Conservation (phyloP, 1,284 basidiomycete species). For the Waitea zeae region DNA sequence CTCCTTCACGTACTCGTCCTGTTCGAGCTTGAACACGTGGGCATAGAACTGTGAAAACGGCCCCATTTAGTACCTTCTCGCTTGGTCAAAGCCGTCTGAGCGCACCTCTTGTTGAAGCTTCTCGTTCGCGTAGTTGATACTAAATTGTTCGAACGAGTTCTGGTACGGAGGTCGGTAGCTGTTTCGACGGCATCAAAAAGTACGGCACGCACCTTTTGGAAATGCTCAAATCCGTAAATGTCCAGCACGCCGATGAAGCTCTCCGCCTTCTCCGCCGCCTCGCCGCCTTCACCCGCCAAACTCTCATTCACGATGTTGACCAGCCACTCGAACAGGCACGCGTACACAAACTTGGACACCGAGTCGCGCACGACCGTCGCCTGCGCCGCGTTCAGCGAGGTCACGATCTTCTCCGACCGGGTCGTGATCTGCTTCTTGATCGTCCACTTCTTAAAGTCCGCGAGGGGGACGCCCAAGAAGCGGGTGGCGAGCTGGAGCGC, state of each 20-base stretch:
- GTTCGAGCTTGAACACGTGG: slow-evolving; percentile 98
- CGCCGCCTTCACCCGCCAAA: slow-evolving; percentile 78
- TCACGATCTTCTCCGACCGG: slow-evolving; percentile 90
- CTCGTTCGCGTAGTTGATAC: slow-evolving; percentile 99
- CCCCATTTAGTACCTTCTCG: background rate
- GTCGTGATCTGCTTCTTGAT: slow-evolving; percentile 96
- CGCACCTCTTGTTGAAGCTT: slow-evolving; percentile 87
- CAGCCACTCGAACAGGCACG: slow-evolving; percentile 97
- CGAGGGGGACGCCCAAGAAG: slow-evolving; percentile 78
- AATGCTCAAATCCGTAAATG: slow-evolving; percentile 94
- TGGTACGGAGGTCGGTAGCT: slow-evolving; percentile 12
- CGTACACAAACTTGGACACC: slow-evolving; percentile 97
- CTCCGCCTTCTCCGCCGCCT: slow-evolving; percentile 72
- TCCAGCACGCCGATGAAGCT: slow-evolving; percentile 99
- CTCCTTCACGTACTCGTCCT: slow-evolving; percentile 98
- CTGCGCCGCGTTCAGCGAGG: slow-evolving; percentile 71
- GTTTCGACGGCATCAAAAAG: background rate
- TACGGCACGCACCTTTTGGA: slow-evolving; percentile 66
- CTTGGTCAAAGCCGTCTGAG: background rate
- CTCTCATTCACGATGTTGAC: slow-evolving; percentile 95
- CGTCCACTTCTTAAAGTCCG: slow-evolving; percentile 99
- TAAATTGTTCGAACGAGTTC: slow-evolving; percentile 99
- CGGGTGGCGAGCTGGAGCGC: slow-evolving; percentile 71
- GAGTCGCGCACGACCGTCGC: slow-evolving; percentile 94
- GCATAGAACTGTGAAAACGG: slow-evolving; percentile 64